A percentile compares a stretch with the other conserved stretches of the same genome.
phyloP scores from a whole-genome alignment of 1,284 basidiomycete species.

The Cutaneotrichosporon cyanovorans region DNA sequence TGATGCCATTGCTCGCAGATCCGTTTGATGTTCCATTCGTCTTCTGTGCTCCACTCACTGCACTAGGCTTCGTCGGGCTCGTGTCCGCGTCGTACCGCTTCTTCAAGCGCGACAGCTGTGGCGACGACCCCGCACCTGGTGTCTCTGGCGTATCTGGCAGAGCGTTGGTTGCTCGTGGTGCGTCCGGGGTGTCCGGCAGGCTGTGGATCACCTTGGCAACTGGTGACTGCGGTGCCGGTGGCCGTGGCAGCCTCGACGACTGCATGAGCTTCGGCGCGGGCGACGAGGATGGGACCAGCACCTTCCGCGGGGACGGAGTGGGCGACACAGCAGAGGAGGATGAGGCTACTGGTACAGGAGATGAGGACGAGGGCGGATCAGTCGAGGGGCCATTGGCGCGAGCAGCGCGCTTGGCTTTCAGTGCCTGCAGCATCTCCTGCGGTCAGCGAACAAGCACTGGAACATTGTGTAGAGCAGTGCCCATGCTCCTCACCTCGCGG shows the following conservation, averaged over 20 bases:
- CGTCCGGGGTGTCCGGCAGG: no score
- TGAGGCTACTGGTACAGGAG: no score
- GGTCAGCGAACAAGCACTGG: background rate
- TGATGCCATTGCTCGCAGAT: no score
- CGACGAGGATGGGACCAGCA: background rate
- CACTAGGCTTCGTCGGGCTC: slow-evolving; percentile 1
- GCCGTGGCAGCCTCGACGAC: no score
- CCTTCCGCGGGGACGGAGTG: background rate
- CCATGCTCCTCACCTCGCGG: no score
- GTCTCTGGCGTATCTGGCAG: no score
- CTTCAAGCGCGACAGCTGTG: slow-evolving; percentile 21
- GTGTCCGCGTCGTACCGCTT: slow-evolving; percentile 14
- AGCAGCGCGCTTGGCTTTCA: background rate
- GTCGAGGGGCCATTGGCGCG: background rate
- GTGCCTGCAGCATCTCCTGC: background rate
- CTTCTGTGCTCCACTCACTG: no score
- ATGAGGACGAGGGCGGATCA: no score
- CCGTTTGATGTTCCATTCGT: no score
- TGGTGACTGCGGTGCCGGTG: no score
- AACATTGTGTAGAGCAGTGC: background rate
- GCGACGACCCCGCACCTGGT: slow-evolving; percentile 13
- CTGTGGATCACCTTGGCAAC: no score
- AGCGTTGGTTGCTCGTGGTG: no score
- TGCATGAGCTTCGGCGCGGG: background rate
- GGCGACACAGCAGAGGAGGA: background rate